These are phyloP conservation scores for Leccinum broughii DNA, from an alignment of 768 basidiomycete species.

Conservation along the genomic window DNA sequence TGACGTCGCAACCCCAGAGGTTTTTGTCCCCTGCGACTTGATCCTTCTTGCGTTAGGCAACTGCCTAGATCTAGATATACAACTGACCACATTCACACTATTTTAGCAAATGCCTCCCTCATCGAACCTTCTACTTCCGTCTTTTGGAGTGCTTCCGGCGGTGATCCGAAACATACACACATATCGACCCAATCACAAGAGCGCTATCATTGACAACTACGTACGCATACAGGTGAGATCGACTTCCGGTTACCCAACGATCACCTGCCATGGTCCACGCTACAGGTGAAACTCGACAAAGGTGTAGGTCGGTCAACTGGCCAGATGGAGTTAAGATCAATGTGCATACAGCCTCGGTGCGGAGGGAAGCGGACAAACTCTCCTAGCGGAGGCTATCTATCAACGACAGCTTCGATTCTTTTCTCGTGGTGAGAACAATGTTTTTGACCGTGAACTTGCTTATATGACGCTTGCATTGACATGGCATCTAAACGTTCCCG, in stretches of 20 bases:
- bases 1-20: no score
- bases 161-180: background rate
- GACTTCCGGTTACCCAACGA: background rate
- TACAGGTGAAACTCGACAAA: background rate
- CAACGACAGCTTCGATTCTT: background rate
- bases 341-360: background rate
- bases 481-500: background rate
- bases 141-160: background rate
- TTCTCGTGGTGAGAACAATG: background rate
- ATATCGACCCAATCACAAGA: conserved; percentile 5
- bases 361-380: background rate
- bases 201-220: no score
- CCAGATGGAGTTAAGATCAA: background rate
- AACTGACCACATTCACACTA: background rate
- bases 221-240: background rate
- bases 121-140: background rate
- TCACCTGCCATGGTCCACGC: background rate
- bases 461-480: background rate
- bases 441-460: background rate
- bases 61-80: no score
- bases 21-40: no score
- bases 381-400: background rate
- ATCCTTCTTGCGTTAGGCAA: no score
- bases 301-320: background rate
- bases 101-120: background rate